phyloP scores from a whole-genome alignment of 2,329 filamentous ascomycete species.

The Cryphonectria parasitica region DNA sequence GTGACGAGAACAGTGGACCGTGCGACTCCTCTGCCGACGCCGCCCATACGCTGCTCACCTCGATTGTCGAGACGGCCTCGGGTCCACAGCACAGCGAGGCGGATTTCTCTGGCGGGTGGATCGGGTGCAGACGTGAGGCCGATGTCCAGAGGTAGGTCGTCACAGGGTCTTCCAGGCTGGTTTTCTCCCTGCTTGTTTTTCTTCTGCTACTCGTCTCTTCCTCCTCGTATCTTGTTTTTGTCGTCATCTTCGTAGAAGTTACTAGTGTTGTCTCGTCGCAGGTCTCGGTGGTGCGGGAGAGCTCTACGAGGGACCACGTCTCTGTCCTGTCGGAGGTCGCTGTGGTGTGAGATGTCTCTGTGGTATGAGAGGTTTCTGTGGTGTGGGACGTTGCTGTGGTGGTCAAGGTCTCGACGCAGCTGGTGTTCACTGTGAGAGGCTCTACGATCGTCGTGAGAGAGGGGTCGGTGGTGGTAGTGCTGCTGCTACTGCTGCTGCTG shows the following conservation, averaged over 20 bases:
- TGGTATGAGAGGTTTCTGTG: not conserved
- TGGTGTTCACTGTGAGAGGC: slow-evolving; percentile 3
- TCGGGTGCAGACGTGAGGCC: not conserved
- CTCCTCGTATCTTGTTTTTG: not conserved
- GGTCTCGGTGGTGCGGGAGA: slow-evolving; percentile 1
- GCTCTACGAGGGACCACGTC: not conserved
- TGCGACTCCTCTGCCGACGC: not conserved
- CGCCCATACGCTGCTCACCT: not conserved
- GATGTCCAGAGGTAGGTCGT: slow-evolving; percentile 5
- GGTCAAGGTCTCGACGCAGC: slow-evolving; percentile 8
- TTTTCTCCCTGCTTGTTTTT: not conserved
- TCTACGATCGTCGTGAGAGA: not conserved
- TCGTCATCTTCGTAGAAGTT: not conserved
- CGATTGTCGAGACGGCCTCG: slow-evolving; percentile 1
- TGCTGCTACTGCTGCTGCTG: not conserved
- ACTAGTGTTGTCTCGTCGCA: not conserved
- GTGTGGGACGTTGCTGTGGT: slow-evolving; percentile 6
- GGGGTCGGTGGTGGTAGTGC: not conserved
- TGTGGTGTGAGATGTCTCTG: not conserved
- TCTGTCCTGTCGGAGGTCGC: not conserved
- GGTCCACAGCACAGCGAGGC: slow-evolving; percentile 5
- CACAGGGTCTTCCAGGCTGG: not conserved
- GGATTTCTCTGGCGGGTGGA: not conserved
- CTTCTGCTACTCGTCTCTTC: not conserved
- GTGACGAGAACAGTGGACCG: not conserved